Conservation (phyloP, 495 filamentous ascomycete species). For the Penicillium roqueforti region DNA sequence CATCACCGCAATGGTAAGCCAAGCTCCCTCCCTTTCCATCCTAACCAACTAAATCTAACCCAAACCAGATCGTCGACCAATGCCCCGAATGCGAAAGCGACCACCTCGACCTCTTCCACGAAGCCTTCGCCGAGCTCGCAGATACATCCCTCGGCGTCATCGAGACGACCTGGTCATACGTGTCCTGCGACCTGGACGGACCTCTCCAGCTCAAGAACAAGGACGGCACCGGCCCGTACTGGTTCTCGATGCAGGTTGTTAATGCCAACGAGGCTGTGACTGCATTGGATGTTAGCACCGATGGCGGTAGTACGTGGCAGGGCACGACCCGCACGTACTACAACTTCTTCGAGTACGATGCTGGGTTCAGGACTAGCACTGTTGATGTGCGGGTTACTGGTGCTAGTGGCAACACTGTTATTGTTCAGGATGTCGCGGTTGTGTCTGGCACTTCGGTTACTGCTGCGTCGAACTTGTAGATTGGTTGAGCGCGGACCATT, state of each 20-base stretch:
- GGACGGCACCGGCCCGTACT: conserved; percentile 47
- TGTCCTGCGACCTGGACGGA: conserved; percentile 48
- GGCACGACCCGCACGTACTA: conserved; percentile 46
- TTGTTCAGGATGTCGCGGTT: conserved; percentile 28
- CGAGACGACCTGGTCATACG: conserved; percentile 47
- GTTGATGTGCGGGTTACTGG: conserved; percentile 53
- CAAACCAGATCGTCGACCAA: conserved; percentile 52
- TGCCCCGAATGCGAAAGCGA: conserved; percentile 53
- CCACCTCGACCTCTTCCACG: conserved; percentile 58
- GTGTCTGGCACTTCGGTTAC: conserved; percentile 19
- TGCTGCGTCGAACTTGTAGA: conserved; percentile 28
- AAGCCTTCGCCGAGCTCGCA: conserved; percentile 49
- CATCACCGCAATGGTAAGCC: conserved; percentile 59
- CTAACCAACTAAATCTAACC: background rate
- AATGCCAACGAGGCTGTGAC: conserved; percentile 52
- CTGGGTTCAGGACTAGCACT: conserved; percentile 48
- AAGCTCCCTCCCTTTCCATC: background rate
- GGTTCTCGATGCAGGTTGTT: conserved; percentile 58
- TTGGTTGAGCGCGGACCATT: background rate
- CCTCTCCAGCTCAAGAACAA: conserved; percentile 55
- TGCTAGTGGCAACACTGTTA: conserved; percentile 38
- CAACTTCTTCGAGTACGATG: conserved; percentile 57
- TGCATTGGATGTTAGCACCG: conserved; percentile 54
- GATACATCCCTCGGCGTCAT: conserved; percentile 49
- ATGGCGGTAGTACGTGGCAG: conserved; percentile 52